Percentiles rank a stretch among this genome's conserved stretches.
These are phyloP conservation scores for Blakeslea trispora DNA, from an alignment of 371 early-diverging fungal genomes.

Conservation along the genomic window DNA sequence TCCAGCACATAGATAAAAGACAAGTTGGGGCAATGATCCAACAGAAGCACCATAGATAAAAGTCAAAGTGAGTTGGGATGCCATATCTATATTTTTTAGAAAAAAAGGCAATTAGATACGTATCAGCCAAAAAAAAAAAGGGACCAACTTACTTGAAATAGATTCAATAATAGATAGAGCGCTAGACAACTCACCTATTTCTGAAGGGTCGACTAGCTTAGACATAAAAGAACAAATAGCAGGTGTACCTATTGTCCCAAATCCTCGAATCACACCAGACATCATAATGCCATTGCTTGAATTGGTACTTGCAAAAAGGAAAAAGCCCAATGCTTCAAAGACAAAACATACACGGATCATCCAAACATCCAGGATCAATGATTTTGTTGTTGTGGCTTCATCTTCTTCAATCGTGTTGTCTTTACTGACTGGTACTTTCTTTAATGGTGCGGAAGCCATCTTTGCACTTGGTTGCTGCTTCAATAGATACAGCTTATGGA, in stretches of 20 bases:
- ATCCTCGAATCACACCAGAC: conserved; percentile 35
- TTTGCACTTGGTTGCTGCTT: background rate
- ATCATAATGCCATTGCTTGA: conserved; percentile 26
- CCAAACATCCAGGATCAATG: conserved; percentile 40
- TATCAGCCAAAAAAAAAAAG: background rate
- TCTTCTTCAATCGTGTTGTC: background rate
- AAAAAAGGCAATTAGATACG: too few relatives aligned
- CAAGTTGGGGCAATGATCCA: conserved; percentile 44
- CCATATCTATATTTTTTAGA: conserved; percentile 31
- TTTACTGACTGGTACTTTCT: background rate
- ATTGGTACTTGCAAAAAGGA: conserved; percentile 34
- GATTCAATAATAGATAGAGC: conserved; percentile 55
- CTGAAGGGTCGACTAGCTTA: conserved; percentile 42
- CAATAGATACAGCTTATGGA: conserved; percentile 11
- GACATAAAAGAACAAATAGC: conserved; percentile 48
- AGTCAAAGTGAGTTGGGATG: conserved; percentile 38
- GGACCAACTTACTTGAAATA: conserved; percentile 36
- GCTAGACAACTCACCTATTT: conserved; percentile 53
- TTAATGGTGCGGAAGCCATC: background rate
- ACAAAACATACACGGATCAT: conserved; percentile 44
- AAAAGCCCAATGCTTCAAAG: conserved; percentile 34
- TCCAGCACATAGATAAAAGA: conserved; percentile 38
- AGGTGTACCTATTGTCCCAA: conserved; percentile 30
- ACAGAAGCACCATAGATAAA: conserved; percentile 52
- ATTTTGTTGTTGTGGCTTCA: background rate